A percentile compares a stretch with the other conserved stretches of the same genome.
phyloP scores from a whole-genome alignment of 1,284 basidiomycete species.

The Fomes fomentarius region DNA sequence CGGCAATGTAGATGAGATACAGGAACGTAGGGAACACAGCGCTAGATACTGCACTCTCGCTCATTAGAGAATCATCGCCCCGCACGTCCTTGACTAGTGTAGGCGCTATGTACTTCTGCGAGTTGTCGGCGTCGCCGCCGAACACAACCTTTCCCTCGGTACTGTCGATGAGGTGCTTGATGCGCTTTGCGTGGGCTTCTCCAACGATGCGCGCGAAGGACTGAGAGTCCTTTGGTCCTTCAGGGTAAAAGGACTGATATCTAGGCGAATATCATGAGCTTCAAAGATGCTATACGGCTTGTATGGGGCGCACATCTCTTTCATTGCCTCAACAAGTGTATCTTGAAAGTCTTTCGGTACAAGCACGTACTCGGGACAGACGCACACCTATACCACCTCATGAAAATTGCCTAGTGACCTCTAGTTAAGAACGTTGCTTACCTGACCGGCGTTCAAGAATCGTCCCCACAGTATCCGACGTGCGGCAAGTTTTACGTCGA shows the following conservation, averaged over 20 bases:
- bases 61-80: neutral
- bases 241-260: constrained; percentile 55
- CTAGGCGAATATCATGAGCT: constrained; percentile 34
- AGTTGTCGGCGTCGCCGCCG: constrained; percentile 70
- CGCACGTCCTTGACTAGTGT: neutral
- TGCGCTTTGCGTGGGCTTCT: constrained; percentile 57
- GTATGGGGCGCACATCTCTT: constrained; percentile 60
- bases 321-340: constrained; percentile 61
- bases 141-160: constrained; percentile 75
- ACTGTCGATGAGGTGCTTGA: constrained; percentile 64
- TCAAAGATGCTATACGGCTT: no score
- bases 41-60: no score
- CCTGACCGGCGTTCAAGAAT: constrained; percentile 71
- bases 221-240: constrained; percentile 47
- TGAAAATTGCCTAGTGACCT: no score
- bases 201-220: constrained; percentile 56
- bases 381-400: neutral
- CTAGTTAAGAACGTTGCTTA: no score
- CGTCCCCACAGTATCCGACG: constrained; percentile 83
- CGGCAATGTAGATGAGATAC: no score
- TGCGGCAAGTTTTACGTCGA: constrained; percentile 61
- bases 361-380: constrained; percentile 58
- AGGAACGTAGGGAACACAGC: no score
- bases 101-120: constrained; percentile 54
- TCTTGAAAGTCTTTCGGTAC: constrained; percentile 67